Base-by-base conservation (phyloP, 768 basidiomycete species). In the Pleurotus giganteus region DNA sequence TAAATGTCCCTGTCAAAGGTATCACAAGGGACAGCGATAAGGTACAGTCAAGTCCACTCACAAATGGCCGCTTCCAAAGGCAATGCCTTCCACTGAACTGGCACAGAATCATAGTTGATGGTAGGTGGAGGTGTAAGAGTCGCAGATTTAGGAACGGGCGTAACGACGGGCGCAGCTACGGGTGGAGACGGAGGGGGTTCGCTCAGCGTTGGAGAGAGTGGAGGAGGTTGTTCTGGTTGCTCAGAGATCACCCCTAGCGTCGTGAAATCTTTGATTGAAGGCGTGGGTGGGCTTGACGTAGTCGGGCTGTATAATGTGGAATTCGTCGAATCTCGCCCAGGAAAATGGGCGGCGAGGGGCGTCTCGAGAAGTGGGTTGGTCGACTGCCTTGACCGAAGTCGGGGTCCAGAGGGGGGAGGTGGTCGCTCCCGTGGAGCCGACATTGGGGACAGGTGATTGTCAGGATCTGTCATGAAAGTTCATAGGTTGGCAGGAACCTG, bases 11-110 rank as follows among this genome's bases (percentile, higher is more conserved):
- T 81, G 58, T 15, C 51, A 19, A 23, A 54, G 26, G 55, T 39
- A 43, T 56, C 46, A 43, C 41, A 17, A 34, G 34, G 41, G 19
- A 13, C 55, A 13, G 24, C 19, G 46, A 19, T 49, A 31, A 13
- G 39, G 50, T n/a, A 39, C 53, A 43, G 44, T 54, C 9, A 27
- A 28, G n/a, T 7, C 26, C 1, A 71, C 76, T 55, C 61, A 81
- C 80, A 81, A 26, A 81, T 62, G 8, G 89, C 89, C 1, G 84
- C 85, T 56, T 90, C 86, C 23, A 89, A 71, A 0, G 88, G 80
- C 56, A 91, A 70, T 2, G 81, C 83, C 57, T 86, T 87, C 83
- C 82, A 89, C 45, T 75, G 70, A 15, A 89, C 73, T n/a, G 80
- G 76, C 0, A 68, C 62, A 8, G 77, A 66, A 4, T 86, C 83